phyloP scores from a whole-genome alignment of 345 rosid genomes.

The Bruguiera parviflora region DNA sequence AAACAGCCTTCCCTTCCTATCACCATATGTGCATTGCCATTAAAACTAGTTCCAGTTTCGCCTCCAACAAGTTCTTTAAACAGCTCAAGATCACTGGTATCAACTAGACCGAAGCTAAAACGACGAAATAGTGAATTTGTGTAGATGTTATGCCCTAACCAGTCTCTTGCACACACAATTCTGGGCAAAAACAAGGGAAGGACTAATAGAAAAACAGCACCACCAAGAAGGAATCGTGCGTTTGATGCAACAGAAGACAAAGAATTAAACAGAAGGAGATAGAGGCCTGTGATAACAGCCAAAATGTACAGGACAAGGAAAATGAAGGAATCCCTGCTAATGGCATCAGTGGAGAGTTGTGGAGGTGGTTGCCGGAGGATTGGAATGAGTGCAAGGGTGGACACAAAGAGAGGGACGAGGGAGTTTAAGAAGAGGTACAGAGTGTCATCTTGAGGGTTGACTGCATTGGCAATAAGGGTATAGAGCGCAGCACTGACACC shows the following conservation, averaged over 20 bases:
- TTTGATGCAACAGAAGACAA: conserved; percentile 28
- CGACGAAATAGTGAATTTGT: conserved; percentile 17
- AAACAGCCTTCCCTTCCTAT: not conserved
- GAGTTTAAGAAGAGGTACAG: conserved; percentile 64
- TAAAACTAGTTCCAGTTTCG: not conserved
- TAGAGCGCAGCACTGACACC: conserved; percentile 77
- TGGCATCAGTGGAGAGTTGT: conserved; percentile 30
- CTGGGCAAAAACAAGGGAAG: conserved; percentile 66
- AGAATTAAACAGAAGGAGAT: conserved; percentile 56
- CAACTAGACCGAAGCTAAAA: conserved; percentile 43
- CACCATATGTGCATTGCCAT: not conserved
- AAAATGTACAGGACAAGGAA: conserved; percentile 50
- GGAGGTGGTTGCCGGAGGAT: conserved; percentile 48
- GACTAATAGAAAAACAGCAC: conserved; percentile 47
- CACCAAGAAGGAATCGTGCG: conserved; percentile 49
- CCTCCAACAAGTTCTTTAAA: conserved; percentile 41
- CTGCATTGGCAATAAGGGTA: conserved; percentile 60
- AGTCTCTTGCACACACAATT: conserved; percentile 46
- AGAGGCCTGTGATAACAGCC: conserved; percentile 63
- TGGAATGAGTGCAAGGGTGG: conserved; percentile 46
- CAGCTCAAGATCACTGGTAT: conserved; percentile 47
- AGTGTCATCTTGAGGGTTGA: conserved; percentile 36
- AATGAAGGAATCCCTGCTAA: conserved; percentile 38
- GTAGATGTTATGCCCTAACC: conserved; percentile 31
- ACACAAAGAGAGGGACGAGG: conserved; percentile 45